phyloP scores from a whole-genome alignment of 805 yeast species.

The Komagataella phaffii region DNA sequence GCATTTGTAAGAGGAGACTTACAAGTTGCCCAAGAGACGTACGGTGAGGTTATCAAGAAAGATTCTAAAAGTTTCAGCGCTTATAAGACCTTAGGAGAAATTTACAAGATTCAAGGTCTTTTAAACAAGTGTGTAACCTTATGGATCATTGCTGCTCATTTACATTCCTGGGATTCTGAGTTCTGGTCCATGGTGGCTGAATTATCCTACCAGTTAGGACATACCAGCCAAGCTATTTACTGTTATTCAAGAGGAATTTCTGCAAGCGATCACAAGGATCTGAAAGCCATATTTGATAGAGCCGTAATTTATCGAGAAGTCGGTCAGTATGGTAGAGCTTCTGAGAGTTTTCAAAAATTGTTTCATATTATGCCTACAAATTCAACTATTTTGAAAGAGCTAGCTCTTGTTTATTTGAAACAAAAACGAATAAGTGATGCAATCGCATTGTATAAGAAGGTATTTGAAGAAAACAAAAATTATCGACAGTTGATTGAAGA shows the following conservation, averaged over 20 bases:
- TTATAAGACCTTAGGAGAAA: conserved; percentile 79
- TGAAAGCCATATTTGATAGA: conserved; percentile 47
- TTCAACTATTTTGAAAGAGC: conserved; percentile 42
- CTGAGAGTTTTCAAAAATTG: conserved; percentile 56
- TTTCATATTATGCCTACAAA: conserved; percentile 45
- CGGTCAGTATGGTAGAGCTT: conserved; percentile 56
- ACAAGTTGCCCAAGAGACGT: conserved; percentile 44
- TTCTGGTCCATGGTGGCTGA: conserved; percentile 74
- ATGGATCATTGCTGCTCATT: conserved; percentile 73
- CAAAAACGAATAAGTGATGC: conserved; percentile 62
- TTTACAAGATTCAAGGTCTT: conserved; percentile 54
- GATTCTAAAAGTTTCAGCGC: conserved; percentile 76
- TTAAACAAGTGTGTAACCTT: conserved; percentile 62
- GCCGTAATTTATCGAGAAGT: conserved; percentile 55
- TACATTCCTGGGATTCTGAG: conserved; percentile 60
- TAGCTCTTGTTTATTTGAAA: conserved; percentile 37
- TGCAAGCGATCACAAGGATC: conserved; percentile 27
- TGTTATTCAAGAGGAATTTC: conserved; percentile 60
- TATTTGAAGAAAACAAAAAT: conserved; percentile 45
- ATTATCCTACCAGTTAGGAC: conserved; percentile 49
- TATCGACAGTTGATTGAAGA: conserved; percentile 16
- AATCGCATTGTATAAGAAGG: conserved; percentile 50
- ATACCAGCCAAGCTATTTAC: conserved; percentile 62
- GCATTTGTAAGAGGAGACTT: conserved; percentile 59
- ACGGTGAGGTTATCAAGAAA: conserved; percentile 56